These are phyloP conservation scores for Dactylellina haptotyla DNA, from an alignment of 2,329 filamentous ascomycete species.

Conservation along the genomic window DNA sequence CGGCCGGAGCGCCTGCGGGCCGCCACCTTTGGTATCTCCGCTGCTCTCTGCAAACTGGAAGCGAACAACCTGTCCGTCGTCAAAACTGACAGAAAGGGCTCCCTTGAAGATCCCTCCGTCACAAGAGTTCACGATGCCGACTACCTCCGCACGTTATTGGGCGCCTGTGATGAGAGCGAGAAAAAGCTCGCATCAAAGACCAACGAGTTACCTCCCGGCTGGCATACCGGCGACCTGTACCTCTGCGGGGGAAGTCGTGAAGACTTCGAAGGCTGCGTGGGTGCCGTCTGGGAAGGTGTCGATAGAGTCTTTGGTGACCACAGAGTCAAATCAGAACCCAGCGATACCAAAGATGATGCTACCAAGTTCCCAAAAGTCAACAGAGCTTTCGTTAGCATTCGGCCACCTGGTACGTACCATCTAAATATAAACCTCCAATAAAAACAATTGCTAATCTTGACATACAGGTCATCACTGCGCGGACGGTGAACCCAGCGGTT, in stretches of 20 bases:
- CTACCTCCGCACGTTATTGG: conserved; percentile 70
- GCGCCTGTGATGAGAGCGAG: conserved; percentile 81
- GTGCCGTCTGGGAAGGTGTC: conserved; percentile 91
- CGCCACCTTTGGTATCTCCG: conserved; percentile 80
- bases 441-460: conserved; percentile 5
- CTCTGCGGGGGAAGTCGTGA: conserved; percentile 84
- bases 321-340: conserved; percentile 29
- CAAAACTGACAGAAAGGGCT: conserved; percentile 77
- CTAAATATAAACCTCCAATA: not conserved
- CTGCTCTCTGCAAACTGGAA: conserved; percentile 90
- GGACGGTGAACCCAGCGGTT: conserved; percentile 86
- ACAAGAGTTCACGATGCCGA: conserved; percentile 83
- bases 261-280: conserved; percentile 89
- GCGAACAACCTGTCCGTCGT: conserved; percentile 69
- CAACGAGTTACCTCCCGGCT: conserved; percentile 65
- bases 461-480: conserved; percentile 86
- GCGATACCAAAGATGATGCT: conserved; percentile 29
- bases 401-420: conserved; percentile 71
- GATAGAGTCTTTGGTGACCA: conserved; percentile 78
- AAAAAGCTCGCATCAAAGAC: conserved; percentile 73
- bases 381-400: conserved; percentile 88
- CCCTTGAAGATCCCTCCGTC: conserved; percentile 78
- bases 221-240: conserved; percentile 92
- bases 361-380: conserved; percentile 67
- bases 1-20: conserved; percentile 90